A percentile compares a stretch with the other conserved stretches of the same genome.
Conservation (phyloP, 441 rosid species). For the Eruca vesicaria region DNA sequence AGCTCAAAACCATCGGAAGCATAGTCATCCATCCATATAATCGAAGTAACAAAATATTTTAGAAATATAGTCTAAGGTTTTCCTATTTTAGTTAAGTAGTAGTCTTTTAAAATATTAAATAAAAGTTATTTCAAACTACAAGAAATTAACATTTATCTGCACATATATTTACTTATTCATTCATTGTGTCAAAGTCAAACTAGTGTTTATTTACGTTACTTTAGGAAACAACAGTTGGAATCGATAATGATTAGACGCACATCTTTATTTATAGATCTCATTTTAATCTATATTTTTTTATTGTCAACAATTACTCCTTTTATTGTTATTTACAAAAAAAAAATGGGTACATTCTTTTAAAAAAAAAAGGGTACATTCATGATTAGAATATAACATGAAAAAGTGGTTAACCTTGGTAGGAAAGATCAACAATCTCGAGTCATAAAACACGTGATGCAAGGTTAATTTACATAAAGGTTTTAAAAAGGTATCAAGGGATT, state of each 20-base stretch:
- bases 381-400: neutral
- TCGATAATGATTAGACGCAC: neutral
- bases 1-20: neutral
- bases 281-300: neutral
- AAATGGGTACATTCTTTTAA: neutral
- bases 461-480: conserved; percentile 8
- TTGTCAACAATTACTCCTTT: neutral
- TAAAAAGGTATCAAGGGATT: neutral
- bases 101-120: neutral
- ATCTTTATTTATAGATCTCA: neutral
- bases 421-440: conserved; percentile 24
- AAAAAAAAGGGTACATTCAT: neutral
- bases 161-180: neutral
- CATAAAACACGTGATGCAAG: conserved; percentile 36
- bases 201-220: neutral
- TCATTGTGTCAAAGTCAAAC: neutral
- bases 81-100: neutral
- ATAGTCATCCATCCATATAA: neutral
- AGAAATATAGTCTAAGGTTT: neutral
- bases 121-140: neutral
- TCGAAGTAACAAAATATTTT: neutral
- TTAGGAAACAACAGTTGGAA: neutral
- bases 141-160: neutral
- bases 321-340: neutral
- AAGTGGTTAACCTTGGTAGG: neutral